Base-by-base conservation (phyloP, 768 basidiomycete genomes). In the Boletus vermiculosoides region DNA sequence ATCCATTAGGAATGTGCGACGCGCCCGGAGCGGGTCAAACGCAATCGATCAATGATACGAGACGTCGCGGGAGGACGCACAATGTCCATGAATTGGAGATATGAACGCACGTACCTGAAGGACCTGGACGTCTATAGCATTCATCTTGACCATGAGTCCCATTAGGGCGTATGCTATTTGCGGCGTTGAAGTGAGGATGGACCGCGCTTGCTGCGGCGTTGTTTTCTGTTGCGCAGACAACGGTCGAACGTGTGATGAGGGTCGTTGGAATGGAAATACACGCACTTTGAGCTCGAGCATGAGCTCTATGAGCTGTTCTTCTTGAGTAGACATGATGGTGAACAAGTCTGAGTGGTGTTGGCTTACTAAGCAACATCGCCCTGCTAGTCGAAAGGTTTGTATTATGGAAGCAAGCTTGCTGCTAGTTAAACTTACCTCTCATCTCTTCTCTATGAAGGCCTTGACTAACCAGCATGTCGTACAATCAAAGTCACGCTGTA, bases 101-200 rank as follows among this genome's bases (percentile, higher is more conserved):
- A 20, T 34, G 41, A 36, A 39, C 0, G 20, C 11, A 41, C 75
- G 40, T 57, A 89, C 89, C 77, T 90, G 87, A 61, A 90, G 83
- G 8, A 90, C 87, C 45, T 90, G 85, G 47, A 88, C 77, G 49
- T 90, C 83, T 37, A 91, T 78, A 0, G 86, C 87, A 54, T 86
- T 84, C 74, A 91, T 83, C 54, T 82, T 83, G 22, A 90, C 88
- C 88, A 91, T 89, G 37, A 90, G 80, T 0, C 80, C 80, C 56
- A 92, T 87, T 0, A 92, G 75, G 2, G 86, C 87, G 69, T 89
- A 90, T 0, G 88, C 84, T 54, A 92, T 89, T 51, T 85, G 84
- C 0, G 89, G 89, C 58, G 88, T 87, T 16, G 78, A 77, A 61
- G 87, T 86, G 42, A 92, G 76, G 63, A 92, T 88, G 33, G 78